These are phyloP conservation scores for Gracilariopsis chorda DNA, from an alignment of 23 red algal genomes.

Conservation along the genomic window DNA sequence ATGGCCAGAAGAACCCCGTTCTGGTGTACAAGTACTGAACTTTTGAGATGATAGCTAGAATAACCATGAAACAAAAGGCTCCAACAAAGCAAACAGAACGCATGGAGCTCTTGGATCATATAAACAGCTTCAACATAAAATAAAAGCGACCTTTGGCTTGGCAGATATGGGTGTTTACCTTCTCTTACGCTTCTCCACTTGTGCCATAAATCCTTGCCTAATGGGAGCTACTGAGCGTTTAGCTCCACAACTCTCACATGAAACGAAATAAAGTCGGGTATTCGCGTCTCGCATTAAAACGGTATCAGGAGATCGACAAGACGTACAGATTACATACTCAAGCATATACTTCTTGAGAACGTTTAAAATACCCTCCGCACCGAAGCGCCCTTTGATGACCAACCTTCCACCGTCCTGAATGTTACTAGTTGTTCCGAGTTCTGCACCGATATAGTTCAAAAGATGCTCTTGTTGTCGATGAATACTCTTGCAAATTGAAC, in stretches of 20 bases:
- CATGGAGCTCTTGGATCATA: too few species aligned
- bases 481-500: constrained; percentile 90
- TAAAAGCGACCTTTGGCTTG: not conserved
- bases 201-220: constrained; percentile 94
- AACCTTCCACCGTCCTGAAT: constrained; percentile 89
- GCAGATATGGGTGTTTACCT: constrained; percentile 7
- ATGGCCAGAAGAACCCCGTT: constrained; percentile 22
- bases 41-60: constrained; percentile 28
- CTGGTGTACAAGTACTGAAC: constrained; percentile 15
- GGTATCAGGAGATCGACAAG: constrained; percentile 88
- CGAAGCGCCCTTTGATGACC: constrained; percentile 92
- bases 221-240: constrained; percentile 93
- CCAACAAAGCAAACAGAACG: too few species aligned
- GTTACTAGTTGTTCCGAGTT: constrained; percentile 93
- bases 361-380: constrained; percentile 88
- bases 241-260: constrained; percentile 97
- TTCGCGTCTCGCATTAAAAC: constrained; percentile 97
- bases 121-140: too few species aligned
- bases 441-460: constrained; percentile 88
- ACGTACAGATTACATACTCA: constrained; percentile 92
- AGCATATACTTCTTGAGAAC: constrained; percentile 91
- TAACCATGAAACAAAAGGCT: too few species aligned
- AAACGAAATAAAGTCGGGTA: constrained; percentile 96
- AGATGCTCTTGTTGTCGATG: constrained; percentile 96
- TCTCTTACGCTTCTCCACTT: constrained; percentile 71